Evolutionary conservation across 805 yeast species (phyloP).

Genomic region (Lipomyces yamanashiensis): DNA sequence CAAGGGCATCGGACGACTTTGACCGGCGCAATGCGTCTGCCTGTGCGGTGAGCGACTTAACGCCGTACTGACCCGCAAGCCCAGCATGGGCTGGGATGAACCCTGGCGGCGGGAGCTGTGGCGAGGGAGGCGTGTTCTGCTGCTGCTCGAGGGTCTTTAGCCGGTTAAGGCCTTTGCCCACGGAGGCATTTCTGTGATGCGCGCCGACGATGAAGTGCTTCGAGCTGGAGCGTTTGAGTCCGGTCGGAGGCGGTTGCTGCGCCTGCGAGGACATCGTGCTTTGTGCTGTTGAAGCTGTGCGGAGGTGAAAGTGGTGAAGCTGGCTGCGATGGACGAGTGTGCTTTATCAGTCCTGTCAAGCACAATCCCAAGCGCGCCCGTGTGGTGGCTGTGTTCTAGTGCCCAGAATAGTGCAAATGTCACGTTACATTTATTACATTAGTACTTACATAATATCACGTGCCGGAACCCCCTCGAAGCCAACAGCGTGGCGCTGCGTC

Average conservation of each 20-base stretch:
- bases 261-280: slow-evolving; percentile 8
- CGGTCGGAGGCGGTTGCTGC: slow-evolving; percentile 12
- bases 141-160: slow-evolving; percentile 23
- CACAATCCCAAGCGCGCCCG: neutral
- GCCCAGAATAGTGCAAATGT: too few relatives aligned
- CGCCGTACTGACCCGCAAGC: slow-evolving; percentile 24
- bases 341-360: neutral
- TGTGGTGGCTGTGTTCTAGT: too few relatives aligned
- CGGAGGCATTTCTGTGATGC: slow-evolving; percentile 33
- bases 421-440: too few relatives aligned
- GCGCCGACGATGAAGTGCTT: slow-evolving; percentile 33
- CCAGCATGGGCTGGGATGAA: slow-evolving; percentile 24
- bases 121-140: slow-evolving; percentile 11
- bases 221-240: slow-evolving; percentile 25
- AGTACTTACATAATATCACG: neutral
- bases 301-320: too few relatives aligned
- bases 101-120: slow-evolving; percentile 9
- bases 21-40: slow-evolving; percentile 11
- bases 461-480: neutral
- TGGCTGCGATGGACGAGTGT: neutral
- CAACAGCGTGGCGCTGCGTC: slow-evolving; percentile 11
- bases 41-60: slow-evolving; percentile 2
- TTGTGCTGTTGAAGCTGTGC: neutral
- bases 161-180: slow-evolving; percentile 28
- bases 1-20: slow-evolving; percentile 25